These are phyloP conservation scores for Lactifluus rugatus DNA, from an alignment of 768 basidiomycete genomes.

Conservation along the genomic window DNA sequence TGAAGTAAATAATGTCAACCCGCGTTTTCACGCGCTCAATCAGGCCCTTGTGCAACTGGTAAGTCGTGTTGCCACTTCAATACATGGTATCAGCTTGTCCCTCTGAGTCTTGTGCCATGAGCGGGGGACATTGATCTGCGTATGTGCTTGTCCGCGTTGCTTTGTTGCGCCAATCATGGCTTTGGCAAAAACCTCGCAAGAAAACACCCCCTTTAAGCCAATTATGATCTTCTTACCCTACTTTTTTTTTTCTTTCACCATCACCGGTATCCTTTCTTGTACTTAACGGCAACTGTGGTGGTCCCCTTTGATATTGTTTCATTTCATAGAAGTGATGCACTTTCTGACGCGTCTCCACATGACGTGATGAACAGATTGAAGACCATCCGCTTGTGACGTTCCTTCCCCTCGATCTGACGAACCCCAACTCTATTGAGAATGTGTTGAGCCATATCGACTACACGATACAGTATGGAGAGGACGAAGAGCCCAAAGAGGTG, in stretches of 20 bases:
- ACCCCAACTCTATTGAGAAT: slow-evolving; percentile 80
- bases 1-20: slow-evolving; percentile 49
- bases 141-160: slow-evolving; percentile 8
- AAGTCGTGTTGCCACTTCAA: slow-evolving; percentile 25
- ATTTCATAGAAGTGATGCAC: background rate
- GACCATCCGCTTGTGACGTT: slow-evolving; percentile 98
- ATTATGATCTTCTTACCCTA: background rate
- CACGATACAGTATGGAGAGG: slow-evolving; percentile 97
- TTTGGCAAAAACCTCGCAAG: slow-evolving; percentile 9
- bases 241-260: background rate
- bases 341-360: slow-evolving; percentile 9
- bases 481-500: slow-evolving; percentile 94
- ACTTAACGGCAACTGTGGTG: slow-evolving; percentile 2
- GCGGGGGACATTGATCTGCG: slow-evolving; percentile 8
- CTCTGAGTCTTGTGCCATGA: background rate
- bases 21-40: slow-evolving; percentile 88
- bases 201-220: background rate
- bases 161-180: slow-evolving; percentile 6
- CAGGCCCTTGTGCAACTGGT: slow-evolving; percentile 93
- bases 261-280: slow-evolving; percentile 5
- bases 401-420: slow-evolving; percentile 85
- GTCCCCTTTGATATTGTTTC: background rate
- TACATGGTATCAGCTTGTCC: slow-evolving; percentile 1
- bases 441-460: slow-evolving; percentile 96
- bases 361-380: slow-evolving; percentile 62